Evolutionary conservation across 2,329 filamentous ascomycete genomes (phyloP), one percentile per base, ranked within the genome.

Genomic region (Fusarium musae): DNA sequence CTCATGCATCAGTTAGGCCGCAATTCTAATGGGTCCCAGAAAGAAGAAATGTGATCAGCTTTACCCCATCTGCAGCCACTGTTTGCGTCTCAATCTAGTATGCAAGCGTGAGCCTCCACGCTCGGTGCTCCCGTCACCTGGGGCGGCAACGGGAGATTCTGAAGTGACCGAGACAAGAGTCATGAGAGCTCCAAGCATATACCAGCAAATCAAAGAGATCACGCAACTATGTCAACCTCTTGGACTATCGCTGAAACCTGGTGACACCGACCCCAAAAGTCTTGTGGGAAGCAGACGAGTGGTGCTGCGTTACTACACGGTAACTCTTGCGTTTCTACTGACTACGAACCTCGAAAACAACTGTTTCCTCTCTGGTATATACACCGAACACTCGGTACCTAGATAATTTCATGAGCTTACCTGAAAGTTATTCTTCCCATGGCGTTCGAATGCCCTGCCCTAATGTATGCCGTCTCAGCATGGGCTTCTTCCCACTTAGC

Each of bases 401-500:
- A 19, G 30, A 37, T 12, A 28, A 36, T 9, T 49, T 12, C 5
- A 46, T 15, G n/a, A 19, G 42, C 32, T 59, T 37, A 49, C 42
- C 30, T n/a, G 19, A 26, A 49, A 74, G 74, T 75, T 23, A 40
- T 76, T 6, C 50, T 77, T 30, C 75, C 74, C 8, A 70, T 77
- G 70, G 70, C 75, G 5, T 75, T 76, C 49, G 74, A 77, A 47
- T 76, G 66, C 42, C 62, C 58, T 17, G 34, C 59, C 17, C 59
- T 77, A 11, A 60, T 70, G 50, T 64, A 75, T 49, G 70, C 74
- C 7, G 26, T 75, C n/a, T 66, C 66, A 15, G 72, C 75, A 34
- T 77, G 61, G 70, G 66, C 75, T 12, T 77, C 75, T 1, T 61
- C 68, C 10, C 75, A 77, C 47, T 58, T 76, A 9, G 72, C 74